Base-by-base conservation (phyloP, 805 yeast genomes). In the Gaillardinia entomophila region DNA sequence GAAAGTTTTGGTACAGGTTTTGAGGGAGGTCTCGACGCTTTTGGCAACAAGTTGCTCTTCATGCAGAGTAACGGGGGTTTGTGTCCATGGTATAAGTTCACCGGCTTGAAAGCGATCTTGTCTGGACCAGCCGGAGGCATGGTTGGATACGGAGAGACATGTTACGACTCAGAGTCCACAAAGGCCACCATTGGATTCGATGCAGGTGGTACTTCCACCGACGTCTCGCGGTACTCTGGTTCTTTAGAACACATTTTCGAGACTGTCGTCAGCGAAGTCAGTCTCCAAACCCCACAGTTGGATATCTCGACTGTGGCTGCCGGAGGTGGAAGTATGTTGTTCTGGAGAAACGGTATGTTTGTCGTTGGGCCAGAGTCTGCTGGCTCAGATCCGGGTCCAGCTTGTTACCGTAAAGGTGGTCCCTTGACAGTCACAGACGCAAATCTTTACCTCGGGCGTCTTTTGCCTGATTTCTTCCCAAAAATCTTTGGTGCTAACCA, bases 41-140 rank as follows among this genome's bases (percentile, higher is more conserved):
- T 54, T 36, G 80, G 80, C 4, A 73, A 72, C 26, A 62, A 66
- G 39, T 74, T 85, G 37, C 80, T 82, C 44, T 90, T 90, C 57
- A 90, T 90, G 97, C 96, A 90, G 58, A 84, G 95, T 10, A 96
- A 90, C 55, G 97, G 97, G 36, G 97, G 97, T 2, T 70, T 90
- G 37, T 88, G 89, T 15, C 87, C 87, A 35, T 88, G 92, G 48
- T 66, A 76, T 15, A 71, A 75, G 30, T 90, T 90, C 53, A 81
- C 96, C 0, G 97, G 97, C 2, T 64, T 90, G 24, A 73, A 78
- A 45, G 95, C 97, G 3, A 83, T 90, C 30, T 60, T 90, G 23
- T 86, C 96, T 1, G 97, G 97, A 2, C 97, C 97, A 3, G 97
- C 97, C 7, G 97, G 97, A 24, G 97, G 97, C 31, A 95, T 90